phyloP scores from a whole-genome alignment of 2,329 filamentous ascomycete species.

The Cordyceps fumosorosea region DNA sequence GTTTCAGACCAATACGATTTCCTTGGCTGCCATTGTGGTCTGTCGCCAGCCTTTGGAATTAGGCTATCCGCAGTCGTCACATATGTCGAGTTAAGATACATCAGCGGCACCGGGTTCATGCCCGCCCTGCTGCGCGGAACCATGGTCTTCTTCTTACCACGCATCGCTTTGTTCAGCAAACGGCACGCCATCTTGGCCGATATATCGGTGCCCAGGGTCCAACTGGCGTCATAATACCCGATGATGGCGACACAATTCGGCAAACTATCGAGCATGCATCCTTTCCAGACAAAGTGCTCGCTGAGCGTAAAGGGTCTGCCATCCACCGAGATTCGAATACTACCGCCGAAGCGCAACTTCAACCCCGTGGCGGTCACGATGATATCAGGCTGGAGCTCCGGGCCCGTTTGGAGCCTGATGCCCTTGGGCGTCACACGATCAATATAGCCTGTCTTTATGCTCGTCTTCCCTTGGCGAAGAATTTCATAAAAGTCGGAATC shows the following conservation, averaged over 20 bases:
- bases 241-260: not conserved
- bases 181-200: not conserved
- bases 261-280: not conserved
- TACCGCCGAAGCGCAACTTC: conserved; percentile 47
- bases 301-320: not conserved
- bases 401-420: conserved; percentile 38
- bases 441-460: conserved; percentile 41
- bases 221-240: not conserved
- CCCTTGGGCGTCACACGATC: conserved; percentile 34
- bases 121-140: not conserved
- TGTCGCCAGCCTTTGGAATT: not conserved
- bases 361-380: conserved; percentile 62
- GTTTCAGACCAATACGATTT: not conserved
- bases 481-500: conserved; percentile 40
- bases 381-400: conserved; percentile 47
- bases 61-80: not conserved
- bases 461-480: conserved; percentile 30
- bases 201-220: not conserved
- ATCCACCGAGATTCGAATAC: conserved; percentile 24
- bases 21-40: not conserved
- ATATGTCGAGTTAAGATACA: not conserved
- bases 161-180: not conserved
- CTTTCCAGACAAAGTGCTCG: not conserved
- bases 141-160: not conserved
- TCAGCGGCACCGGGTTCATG: not conserved